phyloP scores from a whole-genome alignment of 164 flowering plant genomes.

The Warburgia ugandensis region DNA sequence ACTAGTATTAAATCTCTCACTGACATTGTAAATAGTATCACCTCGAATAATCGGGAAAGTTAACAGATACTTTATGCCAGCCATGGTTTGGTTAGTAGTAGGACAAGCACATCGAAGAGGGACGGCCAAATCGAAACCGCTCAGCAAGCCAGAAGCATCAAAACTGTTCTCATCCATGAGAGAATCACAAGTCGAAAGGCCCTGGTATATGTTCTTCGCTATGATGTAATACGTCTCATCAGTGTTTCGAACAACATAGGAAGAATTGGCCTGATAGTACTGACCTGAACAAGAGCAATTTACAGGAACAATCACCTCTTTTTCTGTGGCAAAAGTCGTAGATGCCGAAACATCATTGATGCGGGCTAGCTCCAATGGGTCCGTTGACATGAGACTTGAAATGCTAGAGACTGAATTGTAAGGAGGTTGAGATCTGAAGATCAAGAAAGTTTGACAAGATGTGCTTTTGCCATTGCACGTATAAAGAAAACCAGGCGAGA shows the following conservation, averaged over 20 bases:
- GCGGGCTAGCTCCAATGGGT: constrained; percentile 23
- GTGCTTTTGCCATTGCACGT: constrained; percentile 33
- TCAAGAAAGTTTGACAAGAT: constrained; percentile 48
- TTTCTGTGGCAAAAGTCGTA: constrained; percentile 26
- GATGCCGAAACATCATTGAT: constrained; percentile 34
- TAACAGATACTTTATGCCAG: constrained; percentile 38
- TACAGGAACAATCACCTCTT: constrained; percentile 43
- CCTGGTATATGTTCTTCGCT: constrained; percentile 59
- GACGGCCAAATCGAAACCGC: constrained; percentile 22
- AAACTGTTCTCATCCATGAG: constrained; percentile 34
- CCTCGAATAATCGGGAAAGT: constrained; percentile 32
- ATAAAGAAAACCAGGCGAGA: constrained; percentile 14
- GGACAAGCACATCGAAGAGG: constrained; percentile 79
- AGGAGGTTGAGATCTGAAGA: constrained; percentile 37
- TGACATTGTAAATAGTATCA: constrained; percentile 24
- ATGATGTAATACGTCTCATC: constrained; percentile 37
- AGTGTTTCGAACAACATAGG: constrained; percentile 25
- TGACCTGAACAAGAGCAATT: constrained; percentile 44
- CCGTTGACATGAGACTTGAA: constrained; percentile 27
- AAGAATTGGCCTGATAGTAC: constrained; percentile 44
- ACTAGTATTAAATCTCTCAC: constrained; percentile 27
- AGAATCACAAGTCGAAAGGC: constrained; percentile 60
- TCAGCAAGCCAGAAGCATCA: constrained; percentile 9
- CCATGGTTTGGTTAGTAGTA: constrained; percentile 28
- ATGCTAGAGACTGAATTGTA: constrained; percentile 34